phyloP scores from a whole-genome alignment of 139 green algal species.

The Chlamydomonas sp. region DNA sequence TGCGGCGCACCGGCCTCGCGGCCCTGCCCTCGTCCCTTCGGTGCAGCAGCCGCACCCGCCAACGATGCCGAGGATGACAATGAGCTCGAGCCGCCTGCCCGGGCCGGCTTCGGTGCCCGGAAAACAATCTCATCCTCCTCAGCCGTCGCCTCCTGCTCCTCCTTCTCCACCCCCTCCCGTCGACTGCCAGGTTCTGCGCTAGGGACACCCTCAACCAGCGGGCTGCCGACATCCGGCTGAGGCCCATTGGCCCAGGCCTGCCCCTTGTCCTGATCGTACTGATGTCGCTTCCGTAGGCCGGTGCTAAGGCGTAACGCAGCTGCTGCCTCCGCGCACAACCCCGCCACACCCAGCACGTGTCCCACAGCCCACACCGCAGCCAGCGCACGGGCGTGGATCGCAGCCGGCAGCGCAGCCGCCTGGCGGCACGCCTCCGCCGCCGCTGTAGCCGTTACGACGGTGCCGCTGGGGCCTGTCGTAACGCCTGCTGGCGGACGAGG shows the following conservation, averaged over 20 bases:
- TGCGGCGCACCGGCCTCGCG: background rate
- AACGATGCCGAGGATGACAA: no score
- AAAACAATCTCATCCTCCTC: no score
- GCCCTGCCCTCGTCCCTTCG: background rate
- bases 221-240: background rate
- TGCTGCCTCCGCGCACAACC: background rate
- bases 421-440: background rate
- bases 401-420: background rate
- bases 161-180: no score
- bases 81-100: no score
- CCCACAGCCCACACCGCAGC: slow-evolving; percentile 1
- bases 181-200: no score
- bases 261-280: background rate
- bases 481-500: background rate
- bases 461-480: background rate
- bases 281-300: background rate
- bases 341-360: background rate
- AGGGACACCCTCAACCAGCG: background rate
- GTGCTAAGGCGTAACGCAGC: background rate
- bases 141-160: no score
- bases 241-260: background rate
- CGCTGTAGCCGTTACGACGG: background rate
- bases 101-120: no score
- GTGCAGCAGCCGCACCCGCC: background rate
- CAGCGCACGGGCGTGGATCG: background rate